A percentile compares a stretch with the other conserved stretches of the same genome.
phyloP scores from a whole-genome alignment of 805 yeast species.

The Metschnikowia corniflorae region DNA sequence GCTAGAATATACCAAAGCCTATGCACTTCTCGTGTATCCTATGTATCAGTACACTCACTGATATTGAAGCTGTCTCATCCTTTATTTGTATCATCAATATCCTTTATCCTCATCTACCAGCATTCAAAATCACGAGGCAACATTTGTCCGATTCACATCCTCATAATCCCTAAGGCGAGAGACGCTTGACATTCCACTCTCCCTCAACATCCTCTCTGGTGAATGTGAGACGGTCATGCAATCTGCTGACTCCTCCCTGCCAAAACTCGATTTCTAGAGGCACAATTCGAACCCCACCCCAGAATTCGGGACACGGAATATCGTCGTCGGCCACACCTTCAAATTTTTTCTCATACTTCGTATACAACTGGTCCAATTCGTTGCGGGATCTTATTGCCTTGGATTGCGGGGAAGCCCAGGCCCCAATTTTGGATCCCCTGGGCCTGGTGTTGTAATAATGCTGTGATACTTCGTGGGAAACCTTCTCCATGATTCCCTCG shows the following conservation, averaged over 20 bases:
- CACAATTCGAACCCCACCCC: constrained; percentile 92
- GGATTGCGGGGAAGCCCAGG: constrained; percentile 94
- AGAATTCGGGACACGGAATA: constrained; percentile 86
- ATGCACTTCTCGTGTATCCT: too few relatives aligned
- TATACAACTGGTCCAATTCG: constrained; percentile 55
- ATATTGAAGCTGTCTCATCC: too few relatives aligned
- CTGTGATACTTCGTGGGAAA: constrained; percentile 68
- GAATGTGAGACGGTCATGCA: constrained; percentile 84
- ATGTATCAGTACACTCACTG: too few relatives aligned
- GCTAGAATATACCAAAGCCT: too few relatives aligned
- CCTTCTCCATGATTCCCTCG: constrained; percentile 78
- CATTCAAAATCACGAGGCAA: too few relatives aligned
- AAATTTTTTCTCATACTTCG: constrained; percentile 51
- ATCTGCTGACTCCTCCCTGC: constrained; percentile 90
- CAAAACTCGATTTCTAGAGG: constrained; percentile 94
- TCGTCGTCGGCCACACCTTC: constrained; percentile 52
- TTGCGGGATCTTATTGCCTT: constrained; percentile 53
- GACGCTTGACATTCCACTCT: constrained; percentile 60
- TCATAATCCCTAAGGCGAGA: constrained; percentile 54
- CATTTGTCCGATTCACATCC: too few relatives aligned
- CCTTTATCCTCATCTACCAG: too few relatives aligned
- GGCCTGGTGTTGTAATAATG: constrained; percentile 86
- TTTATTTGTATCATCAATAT: too few relatives aligned
- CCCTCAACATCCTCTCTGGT: constrained; percentile 48
- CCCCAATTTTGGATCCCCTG: constrained; percentile 89